phyloP scores from a whole-genome alignment of 2,329 filamentous ascomycete species.

The Aspergillus ustus region DNA sequence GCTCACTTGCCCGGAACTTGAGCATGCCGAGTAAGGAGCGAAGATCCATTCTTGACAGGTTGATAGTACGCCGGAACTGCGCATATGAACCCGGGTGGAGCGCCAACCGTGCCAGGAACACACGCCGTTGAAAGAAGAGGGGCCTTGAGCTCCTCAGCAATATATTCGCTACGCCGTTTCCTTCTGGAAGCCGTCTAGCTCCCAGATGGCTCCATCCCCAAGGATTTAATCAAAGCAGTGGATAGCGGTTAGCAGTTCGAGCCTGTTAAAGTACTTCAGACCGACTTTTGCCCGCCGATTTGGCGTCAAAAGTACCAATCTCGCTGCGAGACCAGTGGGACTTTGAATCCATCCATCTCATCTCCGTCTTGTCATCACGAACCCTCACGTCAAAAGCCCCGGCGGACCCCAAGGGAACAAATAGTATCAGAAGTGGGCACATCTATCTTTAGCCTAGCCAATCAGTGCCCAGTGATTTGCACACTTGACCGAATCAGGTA shows the following conservation, averaged over 20 bases:
- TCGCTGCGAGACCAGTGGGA: neutral
- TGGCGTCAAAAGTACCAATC: neutral
- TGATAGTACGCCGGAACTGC: neutral
- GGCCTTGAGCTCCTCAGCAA: neutral
- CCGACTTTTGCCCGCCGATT: neutral
- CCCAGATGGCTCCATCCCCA: neutral
- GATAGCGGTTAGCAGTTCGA: neutral
- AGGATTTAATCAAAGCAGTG: neutral
- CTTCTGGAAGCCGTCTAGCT: constrained; percentile 9
- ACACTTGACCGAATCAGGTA: neutral
- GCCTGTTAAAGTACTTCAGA: neutral
- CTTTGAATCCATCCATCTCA: neutral
- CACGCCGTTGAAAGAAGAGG: neutral
- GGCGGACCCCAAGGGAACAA: neutral
- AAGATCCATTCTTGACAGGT: neutral
- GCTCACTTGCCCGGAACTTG: neutral
- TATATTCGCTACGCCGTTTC: constrained; percentile 2
- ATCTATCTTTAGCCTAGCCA: constrained; percentile 7
- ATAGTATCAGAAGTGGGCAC: neutral
- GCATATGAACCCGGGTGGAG: neutral
- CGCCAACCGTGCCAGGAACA: neutral
- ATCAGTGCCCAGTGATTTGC: neutral
- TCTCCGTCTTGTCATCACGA: neutral
- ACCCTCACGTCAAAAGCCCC: neutral
- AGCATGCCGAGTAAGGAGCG: neutral